These are phyloP conservation scores for Arachis stenosperma DNA, from an alignment of 306 rosid species.

Conservation along the genomic window DNA sequence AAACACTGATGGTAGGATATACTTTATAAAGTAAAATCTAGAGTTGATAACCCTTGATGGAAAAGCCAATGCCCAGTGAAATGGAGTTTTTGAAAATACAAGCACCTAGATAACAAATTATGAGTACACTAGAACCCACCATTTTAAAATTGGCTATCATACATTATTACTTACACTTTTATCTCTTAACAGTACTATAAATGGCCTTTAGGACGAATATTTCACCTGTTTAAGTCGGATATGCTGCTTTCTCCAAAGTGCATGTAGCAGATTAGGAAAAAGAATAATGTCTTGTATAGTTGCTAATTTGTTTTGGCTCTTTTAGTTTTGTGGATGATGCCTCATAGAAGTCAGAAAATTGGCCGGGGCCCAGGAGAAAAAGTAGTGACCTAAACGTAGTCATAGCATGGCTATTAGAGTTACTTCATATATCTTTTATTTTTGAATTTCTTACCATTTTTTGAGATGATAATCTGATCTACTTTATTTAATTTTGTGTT, in stretches of 20 bases:
- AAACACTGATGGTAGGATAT: not conserved
- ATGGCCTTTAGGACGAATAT: conserved; percentile 20
- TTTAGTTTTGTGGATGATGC: conserved; percentile 4
- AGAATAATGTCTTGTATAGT: not conserved
- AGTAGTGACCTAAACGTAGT: conserved; percentile 19
- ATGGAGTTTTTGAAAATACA: conserved; percentile 18
- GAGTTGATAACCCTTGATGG: conserved; percentile 6
- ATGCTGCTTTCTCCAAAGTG: conserved; percentile 9
- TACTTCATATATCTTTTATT: conserved; percentile 19
- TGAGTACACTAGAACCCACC: not conserved
- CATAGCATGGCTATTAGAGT: not conserved
- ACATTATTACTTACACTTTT: conserved; percentile 3
- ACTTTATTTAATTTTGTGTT: conserved; percentile 35
- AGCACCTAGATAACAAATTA: conserved; percentile 5
- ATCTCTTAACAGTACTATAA: conserved; percentile 5
- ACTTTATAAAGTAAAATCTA: not conserved
- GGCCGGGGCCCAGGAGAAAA: conserved; percentile 12
- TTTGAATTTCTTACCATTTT: not conserved
- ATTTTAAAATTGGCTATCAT: conserved; percentile 4
- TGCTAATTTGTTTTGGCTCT: conserved; percentile 7
- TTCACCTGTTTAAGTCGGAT: conserved; percentile 15
- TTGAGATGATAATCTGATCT: conserved; percentile 39
- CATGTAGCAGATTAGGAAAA: not conserved
- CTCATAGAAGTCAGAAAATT: conserved; percentile 13
- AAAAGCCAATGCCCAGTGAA: conserved; percentile 2